Evolutionary conservation across 2,329 filamentous ascomycete species (phyloP), one percentile per base, ranked within the genome.

Genomic region (Helotiales sp.): DNA sequence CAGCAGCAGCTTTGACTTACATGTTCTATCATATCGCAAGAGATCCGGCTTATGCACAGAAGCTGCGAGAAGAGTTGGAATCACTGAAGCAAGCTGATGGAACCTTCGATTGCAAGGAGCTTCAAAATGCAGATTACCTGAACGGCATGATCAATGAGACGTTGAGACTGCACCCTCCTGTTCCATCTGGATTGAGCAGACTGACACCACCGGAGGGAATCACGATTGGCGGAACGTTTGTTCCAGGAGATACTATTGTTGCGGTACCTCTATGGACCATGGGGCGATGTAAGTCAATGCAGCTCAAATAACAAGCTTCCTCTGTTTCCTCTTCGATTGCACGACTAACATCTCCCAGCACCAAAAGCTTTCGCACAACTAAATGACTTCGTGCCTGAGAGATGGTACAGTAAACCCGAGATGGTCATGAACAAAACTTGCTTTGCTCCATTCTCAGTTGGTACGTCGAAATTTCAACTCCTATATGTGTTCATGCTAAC

Each of bases 121-220:
- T 57, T 24, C 3, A 33, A 24, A 42, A 53, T 33, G 53, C 54
- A 10, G 72, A 69, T 15, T 54, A 58, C 19, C 67, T 76, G n/a
- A 65, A 71, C 34, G 74, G 70, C 2, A 64, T 67, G 44, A 71
- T 78, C 47, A 68, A 77, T 48, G 76, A 78, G 57, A 44, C 71
- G 0, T 65, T 76, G 29, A 69, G 75, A 1, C 64, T 77, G 5
- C 65, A 72, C 24, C 74, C 74, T 0, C 63, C 74, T 0, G 70
- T 75, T 0, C 69, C 71, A 0, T 68, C 67, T 0, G 74, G 73
- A 1, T 30, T 73, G 6, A 69, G 68, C 47, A 62, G 75, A 2
- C 59, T 71, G 44, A 75, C 74, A 2, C 73, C 74, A 0, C 66
- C 70, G 0, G 66, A 73, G 30, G 75, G 75, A 12, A 65, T 76